Conservation (phyloP, 345 rosid genomes). For the Citrus inodora region DNA sequence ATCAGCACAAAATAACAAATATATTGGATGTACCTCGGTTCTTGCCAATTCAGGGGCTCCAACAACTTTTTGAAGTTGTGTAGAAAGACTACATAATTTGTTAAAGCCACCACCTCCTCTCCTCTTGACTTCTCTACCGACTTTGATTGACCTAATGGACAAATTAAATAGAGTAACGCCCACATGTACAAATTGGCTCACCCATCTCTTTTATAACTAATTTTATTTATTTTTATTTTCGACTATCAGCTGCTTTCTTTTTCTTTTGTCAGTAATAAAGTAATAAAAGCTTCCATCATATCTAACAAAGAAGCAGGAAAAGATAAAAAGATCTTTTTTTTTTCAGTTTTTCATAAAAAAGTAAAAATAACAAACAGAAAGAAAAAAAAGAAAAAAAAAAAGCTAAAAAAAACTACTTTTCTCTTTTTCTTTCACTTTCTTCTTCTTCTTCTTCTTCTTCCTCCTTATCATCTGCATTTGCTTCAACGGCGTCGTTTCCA, state of each 20-base stretch:
- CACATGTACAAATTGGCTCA: neutral
- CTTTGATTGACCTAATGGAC: slow-evolving; percentile 18
- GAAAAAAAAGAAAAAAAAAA: neutral
- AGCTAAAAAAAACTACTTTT: slow-evolving; percentile 17
- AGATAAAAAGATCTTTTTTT: neutral
- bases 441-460: slow-evolving; percentile 17
- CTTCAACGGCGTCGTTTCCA: slow-evolving; percentile 30
- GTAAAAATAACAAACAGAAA: neutral
- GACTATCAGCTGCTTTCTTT: neutral
- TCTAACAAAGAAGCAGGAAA: neutral
- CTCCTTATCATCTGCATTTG: neutral
- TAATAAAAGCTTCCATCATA: neutral
- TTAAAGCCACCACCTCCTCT: slow-evolving; percentile 64
- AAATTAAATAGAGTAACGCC: neutral
- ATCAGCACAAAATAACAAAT: neutral
- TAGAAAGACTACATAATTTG: slow-evolving; percentile 73
- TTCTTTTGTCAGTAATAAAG: neutral
- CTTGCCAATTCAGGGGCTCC: slow-evolving; percentile 66
- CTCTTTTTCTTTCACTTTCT: slow-evolving; percentile 22
- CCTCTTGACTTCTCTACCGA: slow-evolving; percentile 45
- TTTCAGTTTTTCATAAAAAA: neutral
- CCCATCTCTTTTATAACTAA: neutral
- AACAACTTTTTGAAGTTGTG: slow-evolving; percentile 61
- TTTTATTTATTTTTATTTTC: no score
- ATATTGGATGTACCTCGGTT: slow-evolving; percentile 49